phyloP scores from a whole-genome alignment of 2,329 filamentous ascomycete species.

The Colletotrichum plurivorum region DNA sequence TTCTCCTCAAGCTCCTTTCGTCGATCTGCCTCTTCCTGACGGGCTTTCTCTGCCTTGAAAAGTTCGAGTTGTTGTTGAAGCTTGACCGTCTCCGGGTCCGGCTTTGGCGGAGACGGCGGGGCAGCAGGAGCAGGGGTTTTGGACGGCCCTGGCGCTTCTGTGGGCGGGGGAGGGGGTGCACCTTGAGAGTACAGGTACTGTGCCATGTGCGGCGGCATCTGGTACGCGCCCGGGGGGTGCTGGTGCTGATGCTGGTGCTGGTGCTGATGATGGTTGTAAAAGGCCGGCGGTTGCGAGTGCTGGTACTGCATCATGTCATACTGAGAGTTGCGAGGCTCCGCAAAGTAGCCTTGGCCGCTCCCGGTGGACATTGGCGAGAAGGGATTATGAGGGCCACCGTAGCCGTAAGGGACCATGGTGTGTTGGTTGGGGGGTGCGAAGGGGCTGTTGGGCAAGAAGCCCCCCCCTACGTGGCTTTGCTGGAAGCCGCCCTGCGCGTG shows the following conservation, averaged over 20 bases:
- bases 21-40: conserved; percentile 60
- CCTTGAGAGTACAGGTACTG: conserved; percentile 56
- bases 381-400: conserved; percentile 54
- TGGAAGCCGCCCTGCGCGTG: conserved; percentile 54
- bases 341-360: conserved; percentile 58
- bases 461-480: conserved; percentile 63
- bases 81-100: conserved; percentile 72
- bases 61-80: conserved; percentile 72
- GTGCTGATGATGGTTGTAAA: conserved; percentile 46
- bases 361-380: conserved; percentile 59
- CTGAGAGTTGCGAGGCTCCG: conserved; percentile 52
- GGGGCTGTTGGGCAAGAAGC: conserved; percentile 52
- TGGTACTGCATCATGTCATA: conserved; percentile 68
- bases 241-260: conserved; percentile 32
- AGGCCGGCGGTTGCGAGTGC: conserved; percentile 48
- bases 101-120: conserved; percentile 59
- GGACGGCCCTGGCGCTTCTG: conserved; percentile 55
- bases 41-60: conserved; percentile 62
- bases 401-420: conserved; percentile 64
- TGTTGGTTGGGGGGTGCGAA: conserved; percentile 50
- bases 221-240: conserved; percentile 36
- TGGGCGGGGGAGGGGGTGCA: conserved; percentile 58
- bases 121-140: conserved; percentile 54
- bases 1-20: conserved; percentile 60
- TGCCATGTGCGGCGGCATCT: conserved; percentile 53